phyloP scores from a whole-genome alignment of 169 alveolate genomes.

The Plasmodium gaboni region DNA sequence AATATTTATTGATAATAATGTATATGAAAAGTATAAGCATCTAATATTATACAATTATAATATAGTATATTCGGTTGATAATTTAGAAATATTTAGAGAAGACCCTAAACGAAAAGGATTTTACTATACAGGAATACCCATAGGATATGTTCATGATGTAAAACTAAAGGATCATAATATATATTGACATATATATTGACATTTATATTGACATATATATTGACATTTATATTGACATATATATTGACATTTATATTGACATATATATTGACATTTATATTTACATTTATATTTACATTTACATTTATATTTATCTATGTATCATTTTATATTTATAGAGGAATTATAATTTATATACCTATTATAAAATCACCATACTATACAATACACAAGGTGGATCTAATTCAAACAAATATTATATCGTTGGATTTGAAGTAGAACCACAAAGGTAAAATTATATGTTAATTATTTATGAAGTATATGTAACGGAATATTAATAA shows the following conservation, averaged over 20 bases:
- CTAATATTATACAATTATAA: constrained; percentile 52
- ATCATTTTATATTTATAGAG: constrained; percentile 12
- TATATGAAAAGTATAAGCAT: constrained; percentile 39
- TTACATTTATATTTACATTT: not conserved
- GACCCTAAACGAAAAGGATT: constrained; percentile 47
- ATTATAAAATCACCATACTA: constrained; percentile 75
- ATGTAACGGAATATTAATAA: too few species aligned
- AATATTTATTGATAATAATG: constrained; percentile 38
- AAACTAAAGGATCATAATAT: not conserved
- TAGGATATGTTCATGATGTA: constrained; percentile 62
- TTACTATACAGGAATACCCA: constrained; percentile 66
- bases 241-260: not conserved
- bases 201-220: not conserved
- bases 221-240: too few species aligned
- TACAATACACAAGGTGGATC: constrained; percentile 28
- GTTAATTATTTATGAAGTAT: not conserved
- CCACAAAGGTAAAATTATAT: constrained; percentile 76
- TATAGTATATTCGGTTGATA: constrained; percentile 46
- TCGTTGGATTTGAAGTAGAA: constrained; percentile 87
- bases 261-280: not conserved
- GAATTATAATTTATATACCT: constrained; percentile 71
- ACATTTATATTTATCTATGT: constrained; percentile 6
- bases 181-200: too few species aligned
- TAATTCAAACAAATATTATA: constrained; percentile 66
- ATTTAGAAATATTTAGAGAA: constrained; percentile 41